Base-by-base conservation (phyloP, 345 rosid genomes). In the Acer yangbiense region DNA sequence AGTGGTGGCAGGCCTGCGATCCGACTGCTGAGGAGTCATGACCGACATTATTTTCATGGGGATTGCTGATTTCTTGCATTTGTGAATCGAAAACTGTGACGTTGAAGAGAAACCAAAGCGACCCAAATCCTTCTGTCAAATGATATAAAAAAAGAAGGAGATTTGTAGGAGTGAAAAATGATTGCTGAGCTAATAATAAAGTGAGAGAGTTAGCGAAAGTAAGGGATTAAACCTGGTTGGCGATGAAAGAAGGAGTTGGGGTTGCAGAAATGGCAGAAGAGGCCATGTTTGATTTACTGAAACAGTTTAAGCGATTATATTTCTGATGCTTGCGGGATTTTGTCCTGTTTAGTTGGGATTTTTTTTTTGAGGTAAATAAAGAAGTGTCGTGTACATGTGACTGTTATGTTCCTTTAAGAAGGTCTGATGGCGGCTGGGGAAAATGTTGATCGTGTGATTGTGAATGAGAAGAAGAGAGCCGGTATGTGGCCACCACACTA, bases 11-110 rank as follows among this genome's bases (percentile, higher is more conserved):
- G 98, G 96, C 16, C 76, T 88, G 69, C 98, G 88, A 72, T 92
- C 89, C 32, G 92, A 69, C 71, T 91, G 96, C 76, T 86, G 95
- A 12, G 98, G 98, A 72, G 95, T 84, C 87, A 92, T 89, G 75
- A 92, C 95, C 0, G 94, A 88, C 20, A 87, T 93, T 75, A 92
- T 89, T 86, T 80, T 89, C 87, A 79, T 87, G 6, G 93, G 83
- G 52, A 85, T 77, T 52, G 85, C 76, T 65, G 85, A 70, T 68
- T 80, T 89, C 86, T 80, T 87, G 81, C 89, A 92, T 85, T 78
- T 86, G 68, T 81, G 85, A 71, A 86, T 44, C 63, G 85, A 86
- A 10, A 84, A 55, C 65, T 85, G 85, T 25, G 90, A 86, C 1
- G 91, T 46, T 8, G 84, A 85, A 6, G 88, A 57, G 68, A 88